A percentile compares a stretch with the other conserved stretches of the same genome.
Evolutionary conservation across 345 rosid species (phyloP).

Genomic region (Brassica juncea): DNA sequence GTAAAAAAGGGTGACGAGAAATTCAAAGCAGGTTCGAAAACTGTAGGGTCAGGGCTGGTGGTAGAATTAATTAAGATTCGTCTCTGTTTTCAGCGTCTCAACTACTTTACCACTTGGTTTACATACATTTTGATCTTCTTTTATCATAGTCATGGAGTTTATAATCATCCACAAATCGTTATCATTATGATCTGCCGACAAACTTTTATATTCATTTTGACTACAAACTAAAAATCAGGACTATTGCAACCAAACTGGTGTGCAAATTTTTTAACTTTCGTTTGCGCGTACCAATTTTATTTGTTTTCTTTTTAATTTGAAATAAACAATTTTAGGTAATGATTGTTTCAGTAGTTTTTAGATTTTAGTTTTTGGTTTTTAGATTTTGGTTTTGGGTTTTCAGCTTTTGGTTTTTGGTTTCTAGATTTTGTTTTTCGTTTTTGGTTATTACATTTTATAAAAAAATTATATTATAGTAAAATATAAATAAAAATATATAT

Average conservation of each 20-base stretch:
- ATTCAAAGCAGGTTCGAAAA: conserved; percentile 3
- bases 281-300: neutral
- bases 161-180: conserved; percentile 14
- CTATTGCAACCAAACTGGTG: neutral
- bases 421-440: no score
- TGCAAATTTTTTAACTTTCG: neutral
- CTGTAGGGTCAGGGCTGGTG: conserved; percentile 1
- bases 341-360: no score
- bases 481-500: no score
- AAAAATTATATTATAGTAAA: no score
- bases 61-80: conserved; percentile 6
- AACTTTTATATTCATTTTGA: conserved; percentile 11
- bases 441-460: no score
- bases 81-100: conserved; percentile 22
- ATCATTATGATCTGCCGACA: conserved; percentile 26
- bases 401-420: no score
- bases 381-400: no score
- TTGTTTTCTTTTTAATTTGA: neutral
- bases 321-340: neutral
- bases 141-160: conserved; percentile 24
- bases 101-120: conserved; percentile 19
- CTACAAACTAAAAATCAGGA: neutral
- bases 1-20: conserved; percentile 2
- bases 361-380: no score
- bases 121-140: neutral